Evolutionary conservation across 441 rosid genomes (phyloP).

Genomic region (Populus hybrid): DNA sequence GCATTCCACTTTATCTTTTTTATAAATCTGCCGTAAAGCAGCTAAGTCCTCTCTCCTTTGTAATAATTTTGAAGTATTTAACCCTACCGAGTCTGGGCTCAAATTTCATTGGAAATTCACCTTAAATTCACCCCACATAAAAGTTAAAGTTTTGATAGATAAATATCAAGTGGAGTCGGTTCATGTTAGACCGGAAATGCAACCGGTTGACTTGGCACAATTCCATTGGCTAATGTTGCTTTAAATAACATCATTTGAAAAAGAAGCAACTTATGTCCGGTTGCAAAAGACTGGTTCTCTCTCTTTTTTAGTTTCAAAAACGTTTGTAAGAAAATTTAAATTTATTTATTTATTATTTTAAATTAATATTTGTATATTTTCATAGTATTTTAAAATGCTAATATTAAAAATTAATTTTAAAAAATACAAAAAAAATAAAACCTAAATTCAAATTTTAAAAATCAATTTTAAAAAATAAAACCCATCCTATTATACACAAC

Average conservation of each 20-base stretch:
- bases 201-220: not conserved
- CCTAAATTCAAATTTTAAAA: too few species aligned
- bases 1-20: too few species aligned
- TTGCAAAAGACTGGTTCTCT: not conserved
- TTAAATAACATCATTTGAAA: not conserved
- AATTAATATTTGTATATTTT: too few species aligned
- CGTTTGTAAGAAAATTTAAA: too few species aligned
- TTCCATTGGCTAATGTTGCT: not conserved
- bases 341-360: too few species aligned
- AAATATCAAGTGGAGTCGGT: not conserved
- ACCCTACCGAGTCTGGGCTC: constrained; percentile 21
- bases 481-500: too few species aligned
- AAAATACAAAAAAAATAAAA: too few species aligned
- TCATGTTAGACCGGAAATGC: not conserved
- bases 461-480: too few species aligned
- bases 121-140: constrained; percentile 11
- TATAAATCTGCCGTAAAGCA: constrained; percentile 1
- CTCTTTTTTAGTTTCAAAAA: too few species aligned
- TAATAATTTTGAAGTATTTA: constrained; percentile 3
- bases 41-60: constrained; percentile 24
- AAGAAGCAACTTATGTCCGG: too few species aligned
- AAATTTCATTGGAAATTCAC: constrained; percentile 35
- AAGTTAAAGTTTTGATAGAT: not conserved
- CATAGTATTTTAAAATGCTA: too few species aligned
- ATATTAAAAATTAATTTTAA: too few species aligned